Evolutionary conservation across 2,329 filamentous ascomycete species (phyloP).

Genomic region (Diaporthe ilicicola): DNA sequence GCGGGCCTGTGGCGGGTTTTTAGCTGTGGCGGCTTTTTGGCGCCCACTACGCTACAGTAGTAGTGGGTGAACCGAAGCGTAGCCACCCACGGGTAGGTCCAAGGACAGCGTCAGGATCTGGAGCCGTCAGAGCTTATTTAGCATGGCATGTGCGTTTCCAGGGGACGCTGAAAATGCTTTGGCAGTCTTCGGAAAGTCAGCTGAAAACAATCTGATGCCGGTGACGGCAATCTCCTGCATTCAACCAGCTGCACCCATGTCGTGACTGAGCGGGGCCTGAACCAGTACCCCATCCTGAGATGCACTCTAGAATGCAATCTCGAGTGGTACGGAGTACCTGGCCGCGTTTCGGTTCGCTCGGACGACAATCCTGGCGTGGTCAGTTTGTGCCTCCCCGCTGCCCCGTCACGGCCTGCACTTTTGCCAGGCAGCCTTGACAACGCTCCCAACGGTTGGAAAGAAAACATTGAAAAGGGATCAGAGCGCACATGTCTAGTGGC

Average conservation of each 20-base stretch:
- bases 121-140: not conserved
- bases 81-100: not conserved
- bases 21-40: too few relatives aligned
- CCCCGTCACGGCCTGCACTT: not conserved
- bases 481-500: not conserved
- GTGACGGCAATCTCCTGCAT: not conserved
- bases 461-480: too few relatives aligned
- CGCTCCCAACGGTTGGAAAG: not conserved
- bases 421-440: not conserved
- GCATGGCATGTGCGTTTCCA: not conserved
- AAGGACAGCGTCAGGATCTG: not conserved
- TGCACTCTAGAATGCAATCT: not conserved
- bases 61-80: too few relatives aligned
- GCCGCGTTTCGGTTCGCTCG: not conserved
- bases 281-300: too few relatives aligned
- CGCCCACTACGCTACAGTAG: too few relatives aligned
- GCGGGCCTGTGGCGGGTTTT: too few relatives aligned
- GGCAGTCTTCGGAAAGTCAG: not conserved
- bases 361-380: not conserved
- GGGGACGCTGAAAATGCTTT: not conserved
- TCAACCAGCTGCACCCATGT: not conserved
- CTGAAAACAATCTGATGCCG: not conserved
- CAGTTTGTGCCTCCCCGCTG: too few relatives aligned
- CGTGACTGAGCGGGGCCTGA: not conserved
- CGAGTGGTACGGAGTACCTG: not conserved